Percentiles rank a stretch among this genome's conserved stretches.
These are phyloP conservation scores for Eimeria tenella DNA, from an alignment of 169 alveolate species.

Conservation along the genomic window DNA sequence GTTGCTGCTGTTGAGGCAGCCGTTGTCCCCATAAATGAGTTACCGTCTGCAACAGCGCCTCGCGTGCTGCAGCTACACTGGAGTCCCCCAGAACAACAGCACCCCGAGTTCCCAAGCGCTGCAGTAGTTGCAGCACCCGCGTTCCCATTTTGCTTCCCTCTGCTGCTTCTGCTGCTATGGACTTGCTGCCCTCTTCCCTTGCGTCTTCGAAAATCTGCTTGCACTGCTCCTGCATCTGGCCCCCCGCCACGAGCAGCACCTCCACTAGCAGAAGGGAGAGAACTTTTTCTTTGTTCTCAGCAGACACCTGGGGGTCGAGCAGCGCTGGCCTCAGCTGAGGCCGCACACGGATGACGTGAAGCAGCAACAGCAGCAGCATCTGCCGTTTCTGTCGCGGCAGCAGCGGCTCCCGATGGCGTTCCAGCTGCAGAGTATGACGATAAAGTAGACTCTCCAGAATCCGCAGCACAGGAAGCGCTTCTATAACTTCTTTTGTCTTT, in stretches of 20 bases:
- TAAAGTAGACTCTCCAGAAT: constrained; percentile 22
- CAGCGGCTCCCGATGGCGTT: constrained; percentile 49
- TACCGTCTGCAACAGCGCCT: constrained; percentile 26
- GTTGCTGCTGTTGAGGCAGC: constrained; percentile 36
- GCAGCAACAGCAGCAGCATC: constrained; percentile 56
- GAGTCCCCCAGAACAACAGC: constrained; percentile 7
- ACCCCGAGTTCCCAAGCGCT: constrained; percentile 37
- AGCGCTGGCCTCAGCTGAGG: constrained; percentile 34
- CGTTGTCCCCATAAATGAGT: constrained; percentile 34
- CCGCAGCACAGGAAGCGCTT: constrained; percentile 49
- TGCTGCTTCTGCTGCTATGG: constrained; percentile 63
- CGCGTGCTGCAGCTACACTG: constrained; percentile 37
- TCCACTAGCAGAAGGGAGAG: constrained; percentile 40
- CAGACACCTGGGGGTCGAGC: constrained; percentile 42
- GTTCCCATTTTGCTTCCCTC: constrained; percentile 41
- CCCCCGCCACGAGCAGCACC: constrained; percentile 36
- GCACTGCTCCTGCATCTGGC: constrained; percentile 49
- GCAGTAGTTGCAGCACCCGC: constrained; percentile 56
- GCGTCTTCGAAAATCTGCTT: neutral
- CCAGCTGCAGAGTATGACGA: constrained; percentile 64
- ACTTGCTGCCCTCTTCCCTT: constrained; percentile 5
- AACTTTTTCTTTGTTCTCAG: neutral
- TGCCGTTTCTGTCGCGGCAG: constrained; percentile 71
- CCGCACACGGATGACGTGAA: constrained; percentile 37
- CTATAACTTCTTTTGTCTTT: constrained; percentile 1